Percentiles rank a stretch among this genome's conserved stretches.
These are phyloP conservation scores for Boechera divaricarpa DNA, from an alignment of 345 rosid species.

Conservation along the genomic window DNA sequence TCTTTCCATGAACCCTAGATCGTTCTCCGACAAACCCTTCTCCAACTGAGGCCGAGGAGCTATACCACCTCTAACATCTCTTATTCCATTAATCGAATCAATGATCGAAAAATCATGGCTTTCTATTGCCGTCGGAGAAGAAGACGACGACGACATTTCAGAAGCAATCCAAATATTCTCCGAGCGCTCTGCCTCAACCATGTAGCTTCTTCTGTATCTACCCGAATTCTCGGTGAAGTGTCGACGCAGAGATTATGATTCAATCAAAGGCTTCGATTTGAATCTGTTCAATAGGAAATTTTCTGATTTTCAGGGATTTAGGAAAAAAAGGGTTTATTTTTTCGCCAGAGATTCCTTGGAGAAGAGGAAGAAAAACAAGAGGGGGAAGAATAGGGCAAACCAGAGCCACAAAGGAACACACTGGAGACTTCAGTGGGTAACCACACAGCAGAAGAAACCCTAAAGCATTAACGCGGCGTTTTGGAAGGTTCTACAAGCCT, in stretches of 20 bases:
- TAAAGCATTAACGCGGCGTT: constrained; percentile 16
- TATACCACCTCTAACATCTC: constrained; percentile 35
- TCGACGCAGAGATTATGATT: neutral
- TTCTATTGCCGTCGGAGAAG: constrained; percentile 32
- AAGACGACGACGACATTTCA: constrained; percentile 23
- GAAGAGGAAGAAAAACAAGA: constrained; percentile 27
- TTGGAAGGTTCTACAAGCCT: constrained; percentile 32
- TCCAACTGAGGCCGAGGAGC: constrained; percentile 36
- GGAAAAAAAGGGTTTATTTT: constrained; percentile 20
- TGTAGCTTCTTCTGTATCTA: constrained; percentile 11
- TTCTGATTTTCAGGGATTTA: neutral
- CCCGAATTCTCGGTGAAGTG: neutral
- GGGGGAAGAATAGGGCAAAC: constrained; percentile 29
- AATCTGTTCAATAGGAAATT: neutral
- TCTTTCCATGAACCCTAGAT: constrained; percentile 71
- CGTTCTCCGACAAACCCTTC: constrained; percentile 43
- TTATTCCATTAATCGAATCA: constrained; percentile 2
- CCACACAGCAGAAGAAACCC: constrained; percentile 36
- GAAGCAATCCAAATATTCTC: constrained; percentile 44
- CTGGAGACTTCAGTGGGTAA: constrained; percentile 42
- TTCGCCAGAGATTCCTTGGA: constrained; percentile 48
- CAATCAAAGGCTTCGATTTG: constrained; percentile 17
- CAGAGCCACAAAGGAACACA: constrained; percentile 39
- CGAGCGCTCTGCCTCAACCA: constrained; percentile 42
- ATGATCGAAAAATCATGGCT: constrained; percentile 22